Percentiles rank a stretch among this genome's conserved stretches.
phyloP scores from a whole-genome alignment of 2,329 filamentous ascomycete genomes.

The Canariomyces notabilis region DNA sequence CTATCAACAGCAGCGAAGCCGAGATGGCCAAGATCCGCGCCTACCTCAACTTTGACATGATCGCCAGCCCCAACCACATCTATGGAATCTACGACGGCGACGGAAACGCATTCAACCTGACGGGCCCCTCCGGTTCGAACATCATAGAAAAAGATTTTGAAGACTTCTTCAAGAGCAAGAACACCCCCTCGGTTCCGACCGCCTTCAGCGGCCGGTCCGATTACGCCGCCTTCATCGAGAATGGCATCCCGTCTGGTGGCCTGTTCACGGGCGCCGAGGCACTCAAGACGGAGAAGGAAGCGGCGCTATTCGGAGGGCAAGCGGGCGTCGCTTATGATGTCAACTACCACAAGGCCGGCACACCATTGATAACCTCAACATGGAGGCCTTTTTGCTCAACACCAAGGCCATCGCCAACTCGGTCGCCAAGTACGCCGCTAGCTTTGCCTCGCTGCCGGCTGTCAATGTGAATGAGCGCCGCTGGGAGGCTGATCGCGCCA shows the following conservation, averaged over 20 bases:
- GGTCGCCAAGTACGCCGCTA: conserved; percentile 38
- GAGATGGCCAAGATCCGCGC: conserved; percentile 47
- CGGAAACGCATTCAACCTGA: conserved; percentile 55
- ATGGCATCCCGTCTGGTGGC: conserved; percentile 62
- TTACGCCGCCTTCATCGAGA: conserved; percentile 62
- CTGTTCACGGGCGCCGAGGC: conserved; percentile 57
- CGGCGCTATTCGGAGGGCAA: conserved; percentile 55
- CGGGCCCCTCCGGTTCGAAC: conserved; percentile 46
- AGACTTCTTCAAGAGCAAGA: conserved; percentile 46
- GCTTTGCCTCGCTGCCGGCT: conserved; percentile 32
- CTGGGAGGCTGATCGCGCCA: conserved; percentile 17
- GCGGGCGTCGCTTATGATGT: conserved; percentile 45
- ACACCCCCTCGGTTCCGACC: conserved; percentile 50
- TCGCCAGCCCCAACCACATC: conserved; percentile 46
- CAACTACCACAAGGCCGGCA: conserved; percentile 44
- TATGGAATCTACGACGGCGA: conserved; percentile 56
- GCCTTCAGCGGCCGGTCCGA: conserved; percentile 53
- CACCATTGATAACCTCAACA: conserved; percentile 30
- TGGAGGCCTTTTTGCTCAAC: conserved; percentile 43
- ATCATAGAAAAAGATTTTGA: conserved; percentile 55
- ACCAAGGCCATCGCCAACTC: conserved; percentile 39
- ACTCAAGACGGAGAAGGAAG: conserved; percentile 49
- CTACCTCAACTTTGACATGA: conserved; percentile 56
- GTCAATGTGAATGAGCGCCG: conserved; percentile 13
- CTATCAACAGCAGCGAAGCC: conserved; percentile 33